phyloP scores from a whole-genome alignment of 177 flowering plant species.

The Vitis hybrid region DNA sequence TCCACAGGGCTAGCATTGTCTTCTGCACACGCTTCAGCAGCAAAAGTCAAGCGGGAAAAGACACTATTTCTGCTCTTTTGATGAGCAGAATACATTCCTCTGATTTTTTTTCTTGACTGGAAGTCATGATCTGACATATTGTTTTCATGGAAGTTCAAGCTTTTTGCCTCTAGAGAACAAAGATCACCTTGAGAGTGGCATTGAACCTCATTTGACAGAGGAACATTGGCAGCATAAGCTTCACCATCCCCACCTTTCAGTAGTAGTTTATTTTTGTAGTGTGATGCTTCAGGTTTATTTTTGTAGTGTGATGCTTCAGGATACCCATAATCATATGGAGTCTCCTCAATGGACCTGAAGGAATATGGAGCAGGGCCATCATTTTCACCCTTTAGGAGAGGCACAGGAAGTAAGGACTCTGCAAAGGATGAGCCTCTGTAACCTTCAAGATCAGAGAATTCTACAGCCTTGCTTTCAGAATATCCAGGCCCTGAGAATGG shows the following conservation, averaged over 20 bases:
- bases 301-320: constrained; percentile 1
- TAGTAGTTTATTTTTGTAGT: constrained; percentile 2
- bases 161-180: constrained; percentile 3
- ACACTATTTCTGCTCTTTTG: constrained; percentile 44
- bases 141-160: not conserved
- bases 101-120: constrained; percentile 1
- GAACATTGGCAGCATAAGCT: not conserved
- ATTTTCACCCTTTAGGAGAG: not conserved
- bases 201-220: not conserved
- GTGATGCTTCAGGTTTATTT: not conserved
- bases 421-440: not conserved
- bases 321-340: not conserved
- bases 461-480: constrained; percentile 1
- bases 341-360: not conserved
- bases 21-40: constrained; percentile 1
- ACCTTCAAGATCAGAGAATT: not conserved
- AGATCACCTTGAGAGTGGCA: not conserved
- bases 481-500: not conserved
- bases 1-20: constrained; percentile 2
- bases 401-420: constrained; percentile 2
- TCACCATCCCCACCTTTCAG: not conserved
- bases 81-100: constrained; percentile 9
- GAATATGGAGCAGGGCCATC: not conserved
- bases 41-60: constrained; percentile 48
- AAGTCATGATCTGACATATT: not conserved